Evolutionary conservation across 352 stramenopile genomes (phyloP).

Genomic region (Aphanomyces cochlioides): DNA sequence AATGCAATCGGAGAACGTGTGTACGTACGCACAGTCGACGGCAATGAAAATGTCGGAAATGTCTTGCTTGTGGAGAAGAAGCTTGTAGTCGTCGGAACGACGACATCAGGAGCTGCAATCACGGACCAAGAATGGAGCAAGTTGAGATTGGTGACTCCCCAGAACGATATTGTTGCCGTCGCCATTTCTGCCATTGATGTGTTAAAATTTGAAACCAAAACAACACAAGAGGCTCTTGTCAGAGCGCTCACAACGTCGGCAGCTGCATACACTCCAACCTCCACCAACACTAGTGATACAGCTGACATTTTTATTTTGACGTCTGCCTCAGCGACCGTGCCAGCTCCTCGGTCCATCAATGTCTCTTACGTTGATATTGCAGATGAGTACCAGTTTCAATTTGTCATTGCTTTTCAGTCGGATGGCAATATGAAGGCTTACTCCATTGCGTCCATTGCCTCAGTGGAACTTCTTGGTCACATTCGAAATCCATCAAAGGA

Average conservation of each 20-base stretch:
- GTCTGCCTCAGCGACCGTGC: not conserved
- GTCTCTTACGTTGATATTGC: constrained; percentile 17
- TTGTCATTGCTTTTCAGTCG: constrained; percentile 17
- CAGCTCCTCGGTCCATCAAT: not conserved
- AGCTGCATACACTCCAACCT: not conserved
- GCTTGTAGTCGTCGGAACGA: constrained; percentile 3
- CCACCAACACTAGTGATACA: not conserved
- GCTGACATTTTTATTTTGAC: constrained; percentile 9
- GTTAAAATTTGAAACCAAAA: constrained; percentile 4
- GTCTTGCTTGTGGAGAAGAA: constrained; percentile 24
- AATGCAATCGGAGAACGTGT: constrained; percentile 15
- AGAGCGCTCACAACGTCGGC: not conserved
- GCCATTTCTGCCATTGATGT: not conserved
- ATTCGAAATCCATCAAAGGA: constrained; percentile 7
- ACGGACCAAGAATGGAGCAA: constrained; percentile 10
- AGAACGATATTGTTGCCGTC: constrained; percentile 9
- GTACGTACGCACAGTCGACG: not conserved
- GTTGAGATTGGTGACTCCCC: not conserved
- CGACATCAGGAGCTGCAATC: not conserved
- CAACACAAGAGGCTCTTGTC: constrained; percentile 13
- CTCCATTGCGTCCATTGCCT: constrained; percentile 6
- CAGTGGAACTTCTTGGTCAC: constrained; percentile 10
- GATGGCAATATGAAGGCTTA: constrained; percentile 16
- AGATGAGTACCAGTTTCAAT: constrained; percentile 16
- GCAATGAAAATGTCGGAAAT: constrained; percentile 6